Conservation (phyloP, 306 rosid genomes). For the Vicia sativa region DNA sequence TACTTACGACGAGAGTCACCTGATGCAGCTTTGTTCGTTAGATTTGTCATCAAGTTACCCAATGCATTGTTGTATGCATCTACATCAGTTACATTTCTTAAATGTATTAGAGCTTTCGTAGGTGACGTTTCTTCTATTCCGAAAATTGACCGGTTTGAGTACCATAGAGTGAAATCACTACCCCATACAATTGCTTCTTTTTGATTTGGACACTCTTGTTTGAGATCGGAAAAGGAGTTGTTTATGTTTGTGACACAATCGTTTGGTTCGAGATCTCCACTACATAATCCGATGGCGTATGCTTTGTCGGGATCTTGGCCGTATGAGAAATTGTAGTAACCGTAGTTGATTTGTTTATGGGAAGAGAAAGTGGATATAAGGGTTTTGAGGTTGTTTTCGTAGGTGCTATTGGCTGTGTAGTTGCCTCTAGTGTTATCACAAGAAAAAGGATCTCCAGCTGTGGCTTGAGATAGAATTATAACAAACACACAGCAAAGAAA, state of each 20-base stretch:
- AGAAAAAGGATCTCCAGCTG: background rate
- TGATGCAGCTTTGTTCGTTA: background rate
- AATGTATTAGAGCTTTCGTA: background rate
- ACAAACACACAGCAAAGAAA: background rate
- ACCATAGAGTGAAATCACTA: slow-evolving; percentile 31
- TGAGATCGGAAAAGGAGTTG: slow-evolving; percentile 4
- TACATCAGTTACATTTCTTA: background rate
- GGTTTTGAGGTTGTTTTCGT: slow-evolving; percentile 19
- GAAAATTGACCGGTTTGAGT: slow-evolving; percentile 16
- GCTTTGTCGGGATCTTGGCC: slow-evolving; percentile 34
- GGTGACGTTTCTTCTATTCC: background rate
- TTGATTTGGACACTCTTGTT: slow-evolving; percentile 38
- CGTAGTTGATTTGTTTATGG: slow-evolving; percentile 28
- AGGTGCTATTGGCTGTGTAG: slow-evolving; percentile 26
- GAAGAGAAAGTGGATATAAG: slow-evolving; percentile 43
- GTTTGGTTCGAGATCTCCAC: slow-evolving; percentile 38
- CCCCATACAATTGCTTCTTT: slow-evolving; percentile 48
- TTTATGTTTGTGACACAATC: slow-evolving; percentile 38
- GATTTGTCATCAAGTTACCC: background rate
- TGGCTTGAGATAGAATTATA: background rate
- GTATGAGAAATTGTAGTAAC: slow-evolving; percentile 41
- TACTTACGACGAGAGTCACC: background rate
- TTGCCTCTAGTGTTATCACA: background rate
- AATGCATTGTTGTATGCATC: background rate
- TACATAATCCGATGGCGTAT: slow-evolving; percentile 31